Evolutionary conservation across 108 stramenopile species (phyloP).

Genomic region (Thalassiosira profunda): DNA sequence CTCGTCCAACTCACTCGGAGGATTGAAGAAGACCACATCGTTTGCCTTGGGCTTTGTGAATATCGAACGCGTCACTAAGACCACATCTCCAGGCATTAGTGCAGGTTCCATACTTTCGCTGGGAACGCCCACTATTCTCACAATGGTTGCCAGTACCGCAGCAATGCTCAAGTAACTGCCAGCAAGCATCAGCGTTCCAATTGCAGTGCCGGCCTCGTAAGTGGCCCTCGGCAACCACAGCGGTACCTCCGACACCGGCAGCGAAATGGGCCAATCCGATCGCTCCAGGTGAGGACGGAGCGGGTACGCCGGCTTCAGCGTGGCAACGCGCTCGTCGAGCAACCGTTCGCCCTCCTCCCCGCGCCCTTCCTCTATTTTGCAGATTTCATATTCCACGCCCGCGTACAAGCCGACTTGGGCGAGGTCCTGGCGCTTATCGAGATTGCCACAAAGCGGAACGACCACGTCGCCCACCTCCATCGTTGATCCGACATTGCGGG

Average conservation of each 20-base stretch:
- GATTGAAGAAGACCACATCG: conserved; percentile 72
- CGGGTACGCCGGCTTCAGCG: conserved; percentile 58
- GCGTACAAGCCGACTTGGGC: conserved; percentile 59
- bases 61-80: conserved; percentile 57
- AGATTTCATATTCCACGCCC: conserved; percentile 61
- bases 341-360: not conserved
- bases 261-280: conserved; percentile 65
- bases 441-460: conserved; percentile 56
- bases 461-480: conserved; percentile 52
- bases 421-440: conserved; percentile 50
- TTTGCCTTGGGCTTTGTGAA: conserved; percentile 42
- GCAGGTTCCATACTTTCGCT: conserved; percentile 61
- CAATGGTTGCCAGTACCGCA: conserved; percentile 38
- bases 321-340: conserved; percentile 18
- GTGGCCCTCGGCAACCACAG: conserved; percentile 62
- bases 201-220: conserved; percentile 60
- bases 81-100: conserved; percentile 60
- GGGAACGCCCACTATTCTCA: conserved; percentile 52
- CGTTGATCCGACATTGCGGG: conserved; percentile 51
- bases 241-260: conserved; percentile 49
- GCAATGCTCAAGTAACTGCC: conserved; percentile 45
- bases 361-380: conserved; percentile 23
- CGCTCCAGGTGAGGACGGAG: conserved; percentile 56
- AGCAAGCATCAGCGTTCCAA: conserved; percentile 50
- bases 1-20: conserved; percentile 50